A percentile compares a stretch with the other conserved stretches of the same genome.
phyloP scores from a whole-genome alignment of 345 rosid genomes.

The Eucalyptus curtisii region DNA sequence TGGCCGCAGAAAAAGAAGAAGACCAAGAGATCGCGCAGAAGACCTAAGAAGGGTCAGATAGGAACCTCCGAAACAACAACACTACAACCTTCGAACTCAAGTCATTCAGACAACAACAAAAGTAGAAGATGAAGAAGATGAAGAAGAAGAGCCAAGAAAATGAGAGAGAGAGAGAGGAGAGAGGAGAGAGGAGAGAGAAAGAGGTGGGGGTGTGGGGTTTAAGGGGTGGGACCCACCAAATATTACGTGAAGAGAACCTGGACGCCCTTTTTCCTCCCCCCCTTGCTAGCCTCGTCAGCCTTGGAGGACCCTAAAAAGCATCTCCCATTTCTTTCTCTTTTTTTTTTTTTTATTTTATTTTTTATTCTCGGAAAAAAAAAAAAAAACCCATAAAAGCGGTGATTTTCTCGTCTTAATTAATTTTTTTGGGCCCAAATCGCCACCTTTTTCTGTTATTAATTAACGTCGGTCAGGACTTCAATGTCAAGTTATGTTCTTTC shows the following conservation, averaged over 20 bases:
- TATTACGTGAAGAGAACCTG: slow-evolving; percentile 32
- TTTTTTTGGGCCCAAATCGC: not conserved
- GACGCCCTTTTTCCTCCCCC: not conserved
- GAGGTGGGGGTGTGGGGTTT: not conserved
- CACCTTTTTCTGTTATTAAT: not conserved
- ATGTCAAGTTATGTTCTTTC: not conserved
- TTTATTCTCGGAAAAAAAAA: not conserved
- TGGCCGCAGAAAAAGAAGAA: not conserved
- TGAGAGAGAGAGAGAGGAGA: not conserved
- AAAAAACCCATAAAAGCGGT: not conserved
- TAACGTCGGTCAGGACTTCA: not conserved
- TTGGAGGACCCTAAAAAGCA: not conserved
- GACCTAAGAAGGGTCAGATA: not conserved
- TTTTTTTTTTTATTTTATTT: too few species aligned
- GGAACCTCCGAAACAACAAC: not conserved
- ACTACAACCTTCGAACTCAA: not conserved
- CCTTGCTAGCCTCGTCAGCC: not conserved
- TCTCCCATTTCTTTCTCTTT: not conserved
- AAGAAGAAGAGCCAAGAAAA: not conserved
- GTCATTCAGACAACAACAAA: not conserved
- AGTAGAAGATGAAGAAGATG: not conserved
- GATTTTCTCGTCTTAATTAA: not conserved
- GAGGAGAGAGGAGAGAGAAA: not conserved
- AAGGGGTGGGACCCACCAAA: not conserved
- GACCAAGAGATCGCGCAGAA: not conserved